Evolutionary conservation across 768 basidiomycete genomes (phyloP).

Genomic region (Artomyces pyxidatus): DNA sequence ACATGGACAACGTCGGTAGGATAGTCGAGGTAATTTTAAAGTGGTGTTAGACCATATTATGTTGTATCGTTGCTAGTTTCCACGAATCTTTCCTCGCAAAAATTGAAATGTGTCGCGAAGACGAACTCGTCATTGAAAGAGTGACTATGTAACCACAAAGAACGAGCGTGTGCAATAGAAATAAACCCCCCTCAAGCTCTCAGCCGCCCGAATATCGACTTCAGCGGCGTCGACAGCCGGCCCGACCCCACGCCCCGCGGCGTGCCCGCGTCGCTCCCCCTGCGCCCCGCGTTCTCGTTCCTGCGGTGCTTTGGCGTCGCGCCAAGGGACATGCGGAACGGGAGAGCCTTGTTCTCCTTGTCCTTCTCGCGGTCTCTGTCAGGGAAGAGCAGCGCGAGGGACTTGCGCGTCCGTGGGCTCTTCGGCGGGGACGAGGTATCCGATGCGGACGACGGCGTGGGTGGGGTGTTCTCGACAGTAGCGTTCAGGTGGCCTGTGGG

Average conservation of each 20-base stretch:
- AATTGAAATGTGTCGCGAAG: too few relatives aligned
- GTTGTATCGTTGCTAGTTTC: too few relatives aligned
- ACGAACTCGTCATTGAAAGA: too few relatives aligned
- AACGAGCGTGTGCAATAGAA: background rate
- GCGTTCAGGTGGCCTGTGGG: too few relatives aligned
- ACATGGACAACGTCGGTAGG: too few relatives aligned
- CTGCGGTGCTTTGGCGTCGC: constrained; percentile 1
- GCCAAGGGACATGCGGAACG: constrained; percentile 1
- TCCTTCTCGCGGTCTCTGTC: constrained; percentile 4
- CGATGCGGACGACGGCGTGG: background rate
- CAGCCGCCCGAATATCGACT: constrained; percentile 11
- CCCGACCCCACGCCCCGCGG: constrained; percentile 1
- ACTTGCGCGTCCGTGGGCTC: constrained; percentile 6
- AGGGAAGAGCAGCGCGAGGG: constrained; percentile 7
- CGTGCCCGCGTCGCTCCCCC: constrained; percentile 2
- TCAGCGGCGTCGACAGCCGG: constrained; percentile 14
- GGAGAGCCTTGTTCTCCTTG: constrained; percentile 12
- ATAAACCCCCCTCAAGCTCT: constrained; percentile 2
- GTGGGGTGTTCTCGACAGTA: background rate
- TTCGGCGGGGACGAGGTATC: background rate
- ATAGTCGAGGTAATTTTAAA: too few relatives aligned
- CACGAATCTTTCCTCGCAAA: too few relatives aligned
- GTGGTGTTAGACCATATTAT: too few relatives aligned
- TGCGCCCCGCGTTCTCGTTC: constrained; percentile 13
- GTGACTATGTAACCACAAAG: too few relatives aligned